Evolutionary conservation across 805 yeast genomes (phyloP).

Genomic region (Candida railenensis): DNA sequence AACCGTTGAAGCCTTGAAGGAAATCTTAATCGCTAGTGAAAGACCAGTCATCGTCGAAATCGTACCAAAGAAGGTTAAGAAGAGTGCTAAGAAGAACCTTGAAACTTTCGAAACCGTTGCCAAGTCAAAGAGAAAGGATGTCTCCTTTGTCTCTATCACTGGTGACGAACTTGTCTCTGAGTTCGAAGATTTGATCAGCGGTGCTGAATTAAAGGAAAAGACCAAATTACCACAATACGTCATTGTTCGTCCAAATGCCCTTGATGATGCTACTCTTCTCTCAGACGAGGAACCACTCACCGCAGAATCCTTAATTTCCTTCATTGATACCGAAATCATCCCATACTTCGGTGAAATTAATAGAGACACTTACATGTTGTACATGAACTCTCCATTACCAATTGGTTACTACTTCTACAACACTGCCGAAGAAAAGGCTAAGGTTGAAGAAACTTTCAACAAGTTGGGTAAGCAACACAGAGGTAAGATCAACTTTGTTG

Average conservation of each 20-base stretch:
- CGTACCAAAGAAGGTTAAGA: conserved; percentile 23
- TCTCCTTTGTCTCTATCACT: conserved; percentile 55
- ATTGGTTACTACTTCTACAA: conserved; percentile 86
- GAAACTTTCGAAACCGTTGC: conserved; percentile 64
- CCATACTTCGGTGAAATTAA: conserved; percentile 88
- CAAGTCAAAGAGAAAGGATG: conserved; percentile 58
- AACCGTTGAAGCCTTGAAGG: conserved; percentile 49
- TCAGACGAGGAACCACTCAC: conserved; percentile 25
- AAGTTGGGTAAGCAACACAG: conserved; percentile 71
- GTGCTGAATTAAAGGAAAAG: conserved; percentile 18
- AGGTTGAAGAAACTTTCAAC: conserved; percentile 49
- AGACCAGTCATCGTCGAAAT: conserved; percentile 57
- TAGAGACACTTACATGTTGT: conserved; percentile 72
- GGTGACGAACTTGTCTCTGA: conserved; percentile 40
- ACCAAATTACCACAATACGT: conserved; percentile 39
- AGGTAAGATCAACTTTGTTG: conserved; percentile 84
- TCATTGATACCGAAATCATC: conserved; percentile 61
- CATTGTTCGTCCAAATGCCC: conserved; percentile 46
- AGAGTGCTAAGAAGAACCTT: conserved; percentile 33
- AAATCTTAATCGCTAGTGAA: conserved; percentile 41
- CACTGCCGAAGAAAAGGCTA: conserved; percentile 61
- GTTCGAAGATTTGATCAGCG: conserved; percentile 32
- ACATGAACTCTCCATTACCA: conserved; percentile 73
- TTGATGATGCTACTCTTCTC: conserved; percentile 48
- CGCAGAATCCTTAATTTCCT: conserved; percentile 38